Percentiles rank a stretch among this genome's conserved stretches.
phyloP scores from a whole-genome alignment of 208 protist species.

The Tritrichomonas foetus region DNA sequence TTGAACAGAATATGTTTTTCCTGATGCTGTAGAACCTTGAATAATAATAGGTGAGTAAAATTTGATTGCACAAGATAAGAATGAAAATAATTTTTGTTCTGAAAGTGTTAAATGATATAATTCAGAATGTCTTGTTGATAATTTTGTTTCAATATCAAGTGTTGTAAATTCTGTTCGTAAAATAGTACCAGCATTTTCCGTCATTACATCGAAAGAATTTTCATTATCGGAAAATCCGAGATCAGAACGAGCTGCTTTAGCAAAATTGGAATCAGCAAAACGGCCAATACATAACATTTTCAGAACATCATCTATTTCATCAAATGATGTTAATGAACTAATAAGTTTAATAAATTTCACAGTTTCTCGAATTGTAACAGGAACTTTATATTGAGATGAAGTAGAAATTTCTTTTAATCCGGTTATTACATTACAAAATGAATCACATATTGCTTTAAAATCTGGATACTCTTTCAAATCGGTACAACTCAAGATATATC shows the following conservation, averaged over 20 bases:
- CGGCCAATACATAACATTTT: no score
- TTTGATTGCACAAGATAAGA: neutral
- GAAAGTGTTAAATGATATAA: neutral
- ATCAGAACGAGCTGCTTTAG: no score
- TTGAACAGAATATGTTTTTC: conserved; percentile 21
- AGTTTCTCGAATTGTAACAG: neutral
- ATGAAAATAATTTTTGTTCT: neutral
- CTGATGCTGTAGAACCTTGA: conserved; percentile 16
- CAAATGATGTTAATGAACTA: neutral
- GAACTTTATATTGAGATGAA: neutral
- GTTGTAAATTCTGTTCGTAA: neutral
- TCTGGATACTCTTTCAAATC: neutral
- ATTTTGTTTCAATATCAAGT: neutral
- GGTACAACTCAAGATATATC: no score
- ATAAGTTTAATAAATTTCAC: neutral
- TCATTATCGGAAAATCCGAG: neutral
- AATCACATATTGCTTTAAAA: neutral
- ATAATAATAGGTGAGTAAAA: neutral
- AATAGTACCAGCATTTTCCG: neutral
- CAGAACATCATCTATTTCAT: no score
- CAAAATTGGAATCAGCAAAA: neutral
- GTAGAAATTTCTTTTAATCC: neutral
- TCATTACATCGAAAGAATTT: neutral
- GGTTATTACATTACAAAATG: neutral
- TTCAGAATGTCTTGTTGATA: neutral